A percentile compares a stretch with the other conserved stretches of the same genome.
phyloP scores from a whole-genome alignment of 164 flowering plant genomes.

The Nymphaea colorata region DNA sequence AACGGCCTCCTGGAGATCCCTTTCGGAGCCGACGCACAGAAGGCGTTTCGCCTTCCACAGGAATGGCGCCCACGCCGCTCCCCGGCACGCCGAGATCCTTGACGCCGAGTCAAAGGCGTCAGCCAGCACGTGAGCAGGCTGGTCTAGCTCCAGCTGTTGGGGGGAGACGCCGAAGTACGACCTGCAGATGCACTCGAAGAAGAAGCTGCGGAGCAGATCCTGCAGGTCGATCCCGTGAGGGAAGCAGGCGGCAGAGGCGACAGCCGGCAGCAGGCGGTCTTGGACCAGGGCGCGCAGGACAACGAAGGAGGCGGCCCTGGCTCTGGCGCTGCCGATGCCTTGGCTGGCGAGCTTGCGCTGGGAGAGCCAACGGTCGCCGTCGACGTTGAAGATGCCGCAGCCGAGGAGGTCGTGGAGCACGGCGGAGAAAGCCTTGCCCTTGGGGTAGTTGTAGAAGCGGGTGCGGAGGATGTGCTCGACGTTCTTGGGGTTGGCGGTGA shows the following conservation, averaged over 20 bases:
- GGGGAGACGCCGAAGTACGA: conserved; percentile 63
- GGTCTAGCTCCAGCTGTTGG: conserved; percentile 24
- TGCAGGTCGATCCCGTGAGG: conserved; percentile 30
- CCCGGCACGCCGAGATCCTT: conserved; percentile 39
- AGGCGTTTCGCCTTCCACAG: conserved; percentile 49
- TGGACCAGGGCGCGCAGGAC: conserved; percentile 10
- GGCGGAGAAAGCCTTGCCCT: conserved; percentile 49
- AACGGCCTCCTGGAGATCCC: conserved; percentile 32
- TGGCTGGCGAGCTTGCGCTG: conserved; percentile 57
- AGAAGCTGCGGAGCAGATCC: conserved; percentile 44
- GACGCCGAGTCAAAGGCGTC: conserved; percentile 50
- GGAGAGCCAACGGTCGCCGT: conserved; percentile 60
- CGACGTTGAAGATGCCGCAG: conserved; percentile 68
- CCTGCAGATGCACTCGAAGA: conserved; percentile 48
- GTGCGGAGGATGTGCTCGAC: conserved; percentile 70
- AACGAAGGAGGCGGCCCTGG: conserved; percentile 27
- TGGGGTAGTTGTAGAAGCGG: conserved; percentile 66
- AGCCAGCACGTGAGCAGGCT: conserved; percentile 32
- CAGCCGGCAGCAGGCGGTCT: conserved; percentile 25
- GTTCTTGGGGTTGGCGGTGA: conserved; percentile 66
- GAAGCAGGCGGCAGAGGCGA: conserved; percentile 5
- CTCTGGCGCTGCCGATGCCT: conserved; percentile 38
- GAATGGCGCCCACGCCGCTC: conserved; percentile 19
- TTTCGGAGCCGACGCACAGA: conserved; percentile 39
- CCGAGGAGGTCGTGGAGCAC: conserved; percentile 72